These are phyloP conservation scores for Sugiyamaella floridensis DNA, from an alignment of 805 yeast species.

Conservation along the genomic window DNA sequence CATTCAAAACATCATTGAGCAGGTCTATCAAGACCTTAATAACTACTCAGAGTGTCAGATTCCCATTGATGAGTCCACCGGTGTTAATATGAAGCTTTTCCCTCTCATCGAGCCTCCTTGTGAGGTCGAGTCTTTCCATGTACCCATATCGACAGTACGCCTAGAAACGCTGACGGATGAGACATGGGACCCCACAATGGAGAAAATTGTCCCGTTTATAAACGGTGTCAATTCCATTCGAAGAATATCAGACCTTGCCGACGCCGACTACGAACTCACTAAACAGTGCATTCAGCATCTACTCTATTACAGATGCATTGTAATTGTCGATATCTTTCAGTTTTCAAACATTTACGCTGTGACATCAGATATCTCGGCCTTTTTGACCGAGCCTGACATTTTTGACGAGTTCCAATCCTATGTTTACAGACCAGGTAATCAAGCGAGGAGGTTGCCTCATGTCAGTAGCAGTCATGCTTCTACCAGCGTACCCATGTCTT, in stretches of 20 bases:
- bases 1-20: conserved; percentile 74
- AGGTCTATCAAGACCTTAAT: conserved; percentile 88
- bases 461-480: conserved; percentile 2
- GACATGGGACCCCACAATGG: conserved; percentile 96
- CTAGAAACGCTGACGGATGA: conserved; percentile 69
- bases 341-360: conserved; percentile 85
- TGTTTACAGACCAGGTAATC: conserved; percentile 40
- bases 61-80: conserved; percentile 82
- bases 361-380: conserved; percentile 64
- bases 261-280: conserved; percentile 71
- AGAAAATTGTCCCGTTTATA: conserved; percentile 75
- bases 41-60: conserved; percentile 94
- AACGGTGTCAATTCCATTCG: conserved; percentile 82
- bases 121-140: conserved; percentile 69
- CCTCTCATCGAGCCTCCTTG: conserved; percentile 83
- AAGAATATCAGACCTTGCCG: conserved; percentile 68
- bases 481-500: not conserved
- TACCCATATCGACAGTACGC: conserved; percentile 83
- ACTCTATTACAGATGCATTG: conserved; percentile 80
- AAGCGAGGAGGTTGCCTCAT: not conserved
- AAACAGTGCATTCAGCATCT: conserved; percentile 86
- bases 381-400: conserved; percentile 57
- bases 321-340: conserved; percentile 80
- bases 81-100: conserved; percentile 88
- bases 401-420: conserved; percentile 82